Conservation (phyloP, 306 rosid genomes). For the Hippophae tibetana region DNA sequence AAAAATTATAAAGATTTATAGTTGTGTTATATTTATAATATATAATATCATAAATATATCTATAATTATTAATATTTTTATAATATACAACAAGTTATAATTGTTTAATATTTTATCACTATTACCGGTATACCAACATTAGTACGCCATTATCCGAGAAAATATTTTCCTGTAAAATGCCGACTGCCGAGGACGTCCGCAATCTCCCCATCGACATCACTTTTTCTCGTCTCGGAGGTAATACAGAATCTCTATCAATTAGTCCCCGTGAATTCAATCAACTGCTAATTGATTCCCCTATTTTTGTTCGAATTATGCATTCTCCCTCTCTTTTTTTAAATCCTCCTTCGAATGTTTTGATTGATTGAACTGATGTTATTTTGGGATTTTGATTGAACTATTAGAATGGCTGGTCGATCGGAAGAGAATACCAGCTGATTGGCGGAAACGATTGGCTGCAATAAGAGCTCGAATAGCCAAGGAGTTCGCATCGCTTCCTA, state of each 20-base stretch:
- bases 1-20: no score
- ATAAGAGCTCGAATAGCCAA: constrained; percentile 60
- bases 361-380: constrained; percentile 3
- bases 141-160: background rate
- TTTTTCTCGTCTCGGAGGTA: constrained; percentile 92
- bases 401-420: constrained; percentile 94
- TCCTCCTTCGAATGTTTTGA: background rate
- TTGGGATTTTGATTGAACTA: constrained; percentile 15
- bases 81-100: no score
- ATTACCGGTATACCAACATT: background rate
- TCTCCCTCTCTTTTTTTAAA: background rate
- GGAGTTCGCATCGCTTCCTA: constrained; percentile 70
- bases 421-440: constrained; percentile 73
- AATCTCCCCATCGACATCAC: constrained; percentile 84
- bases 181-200: constrained; percentile 53
- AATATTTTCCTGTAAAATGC: constrained; percentile 37
- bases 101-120: no score
- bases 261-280: constrained; percentile 1
- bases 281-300: background rate
- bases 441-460: constrained; percentile 73
- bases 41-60: no score
- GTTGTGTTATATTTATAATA: no score
- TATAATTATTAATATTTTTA: no score
- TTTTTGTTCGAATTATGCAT: background rate
- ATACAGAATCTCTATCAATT: background rate